These are phyloP conservation scores for Neocucurbitaria cava DNA, from an alignment of 2,329 filamentous ascomycete species.

Conservation along the genomic window DNA sequence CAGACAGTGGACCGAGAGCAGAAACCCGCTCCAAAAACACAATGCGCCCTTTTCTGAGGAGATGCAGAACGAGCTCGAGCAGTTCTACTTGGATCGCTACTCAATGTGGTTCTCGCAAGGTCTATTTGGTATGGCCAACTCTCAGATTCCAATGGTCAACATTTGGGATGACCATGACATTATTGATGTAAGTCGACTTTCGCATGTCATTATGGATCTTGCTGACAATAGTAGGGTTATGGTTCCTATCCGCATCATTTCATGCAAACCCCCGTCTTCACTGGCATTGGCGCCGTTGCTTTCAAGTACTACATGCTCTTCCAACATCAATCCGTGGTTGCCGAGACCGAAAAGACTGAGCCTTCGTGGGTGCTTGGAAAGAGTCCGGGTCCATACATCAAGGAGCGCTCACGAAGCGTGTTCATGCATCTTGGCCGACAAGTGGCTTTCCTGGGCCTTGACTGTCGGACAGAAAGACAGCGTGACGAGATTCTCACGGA, in stretches of 20 bases:
- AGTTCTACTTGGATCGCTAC: slow-evolving; percentile 88
- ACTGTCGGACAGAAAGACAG: slow-evolving; percentile 89
- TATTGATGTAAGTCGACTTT: slow-evolving; percentile 51
- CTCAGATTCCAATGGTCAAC: slow-evolving; percentile 98
- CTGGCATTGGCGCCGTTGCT: slow-evolving; percentile 85
- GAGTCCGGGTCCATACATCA: slow-evolving; percentile 86
- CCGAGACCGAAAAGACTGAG: slow-evolving; percentile 82
- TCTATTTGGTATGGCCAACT: slow-evolving; percentile 87
- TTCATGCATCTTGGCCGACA: slow-evolving; percentile 84
- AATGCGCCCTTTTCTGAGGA: slow-evolving; percentile 77
- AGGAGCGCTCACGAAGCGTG: slow-evolving; percentile 81
- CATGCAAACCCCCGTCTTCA: slow-evolving; percentile 89
- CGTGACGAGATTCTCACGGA: slow-evolving; percentile 80
- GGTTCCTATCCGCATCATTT: slow-evolving; percentile 92
- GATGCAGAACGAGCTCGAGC: slow-evolving; percentile 87
- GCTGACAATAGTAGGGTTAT: slow-evolving; percentile 67
- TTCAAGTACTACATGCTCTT: slow-evolving; percentile 99
- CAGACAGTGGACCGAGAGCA: slow-evolving; percentile 82
- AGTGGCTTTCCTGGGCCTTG: slow-evolving; percentile 83
- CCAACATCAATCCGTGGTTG: slow-evolving; percentile 87
- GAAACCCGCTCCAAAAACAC: slow-evolving; percentile 81
- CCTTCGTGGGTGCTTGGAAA: slow-evolving; percentile 89
- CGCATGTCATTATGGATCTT: slow-evolving; percentile 56
- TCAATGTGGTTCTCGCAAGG: slow-evolving; percentile 96
- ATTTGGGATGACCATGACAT: slow-evolving; percentile 90